Conservation (phyloP, 306 rosid genomes). For the Alnus rubra region DNA sequence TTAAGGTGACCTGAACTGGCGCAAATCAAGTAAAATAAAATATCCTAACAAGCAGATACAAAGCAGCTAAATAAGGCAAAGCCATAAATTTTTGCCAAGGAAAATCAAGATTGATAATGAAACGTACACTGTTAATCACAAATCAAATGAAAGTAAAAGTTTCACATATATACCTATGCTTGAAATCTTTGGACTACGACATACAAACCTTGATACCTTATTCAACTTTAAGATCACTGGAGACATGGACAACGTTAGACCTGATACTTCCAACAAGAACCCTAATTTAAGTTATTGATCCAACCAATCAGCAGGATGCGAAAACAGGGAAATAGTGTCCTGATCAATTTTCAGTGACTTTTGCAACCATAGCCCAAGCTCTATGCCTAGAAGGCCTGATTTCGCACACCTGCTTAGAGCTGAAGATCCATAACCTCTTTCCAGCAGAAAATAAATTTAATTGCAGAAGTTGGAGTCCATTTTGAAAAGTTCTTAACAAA, state of each 20-base stretch:
- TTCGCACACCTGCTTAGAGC: neutral
- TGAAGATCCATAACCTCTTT: neutral
- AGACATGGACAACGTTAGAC: neutral
- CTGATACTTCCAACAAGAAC: neutral
- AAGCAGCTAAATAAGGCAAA: neutral
- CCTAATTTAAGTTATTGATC: neutral
- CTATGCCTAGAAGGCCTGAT: neutral
- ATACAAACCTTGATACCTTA: neutral
- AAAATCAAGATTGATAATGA: neutral
- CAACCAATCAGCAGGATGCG: neutral
- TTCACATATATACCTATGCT: neutral
- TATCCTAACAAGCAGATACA: neutral
- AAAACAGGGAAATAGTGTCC: neutral
- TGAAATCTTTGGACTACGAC: neutral
- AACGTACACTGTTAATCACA: neutral
- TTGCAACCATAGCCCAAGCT: neutral
- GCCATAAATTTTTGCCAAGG: neutral
- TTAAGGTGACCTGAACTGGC: neutral
- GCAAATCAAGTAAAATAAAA: neutral
- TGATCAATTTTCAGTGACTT: neutral
- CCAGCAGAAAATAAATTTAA: neutral
- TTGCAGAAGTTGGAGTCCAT: neutral
- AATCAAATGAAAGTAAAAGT: neutral
- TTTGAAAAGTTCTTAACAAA: neutral
- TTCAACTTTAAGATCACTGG: neutral